Base-by-base conservation (phyloP, 805 yeast genomes). In the Ogataea sp. region DNA sequence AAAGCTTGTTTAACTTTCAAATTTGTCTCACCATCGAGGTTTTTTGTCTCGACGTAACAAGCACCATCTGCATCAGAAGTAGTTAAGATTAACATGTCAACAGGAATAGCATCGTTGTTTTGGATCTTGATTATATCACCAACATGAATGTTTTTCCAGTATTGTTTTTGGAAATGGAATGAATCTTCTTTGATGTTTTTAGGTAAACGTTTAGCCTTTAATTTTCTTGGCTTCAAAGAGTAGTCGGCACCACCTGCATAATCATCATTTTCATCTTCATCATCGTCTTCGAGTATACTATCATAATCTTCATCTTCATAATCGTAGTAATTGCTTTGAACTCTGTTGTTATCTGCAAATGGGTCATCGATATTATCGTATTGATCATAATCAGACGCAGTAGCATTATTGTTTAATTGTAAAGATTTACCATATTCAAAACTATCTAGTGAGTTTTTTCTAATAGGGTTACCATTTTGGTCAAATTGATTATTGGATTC, bases 21-120 rank as follows among this genome's bases (percentile, higher is more conserved):
- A 53, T 80, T 83, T 4, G 90, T 80, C 58, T 83, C 94, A 45
- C 87, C 87, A 50, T 80, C 87, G 40, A 80, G 61, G 49, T 79
- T 80, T 47, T 79, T 76, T 1, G 87, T 80, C 49, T 80, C 94
- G 25, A 83, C 64, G 45, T 65, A 71, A 59, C 89, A 82, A 37
- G 72, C 74, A 37, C 80, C 81, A 48, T 82, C 86, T 1, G 68
- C 58, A 52, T 81, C 87, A 25, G 85, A 75, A 2, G 88, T 70
- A 5, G 87, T 67, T 7, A 83, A 53, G 26, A 83, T 57, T 35
- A 82, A 65, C 13, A 78, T 56, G 59, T 83, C 94, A 2, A 90
- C 88, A 1, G 94, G 94, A 6, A 82, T 70, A 61, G 83, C 90
- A 53, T 83, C 93, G 52, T 83, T 78, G 47, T 77, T 75, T 45